A percentile compares a stretch with the other conserved stretches of the same genome.
phyloP scores from a whole-genome alignment of 2,329 filamentous ascomycete genomes.

The Pyricularia pennisetigena region DNA sequence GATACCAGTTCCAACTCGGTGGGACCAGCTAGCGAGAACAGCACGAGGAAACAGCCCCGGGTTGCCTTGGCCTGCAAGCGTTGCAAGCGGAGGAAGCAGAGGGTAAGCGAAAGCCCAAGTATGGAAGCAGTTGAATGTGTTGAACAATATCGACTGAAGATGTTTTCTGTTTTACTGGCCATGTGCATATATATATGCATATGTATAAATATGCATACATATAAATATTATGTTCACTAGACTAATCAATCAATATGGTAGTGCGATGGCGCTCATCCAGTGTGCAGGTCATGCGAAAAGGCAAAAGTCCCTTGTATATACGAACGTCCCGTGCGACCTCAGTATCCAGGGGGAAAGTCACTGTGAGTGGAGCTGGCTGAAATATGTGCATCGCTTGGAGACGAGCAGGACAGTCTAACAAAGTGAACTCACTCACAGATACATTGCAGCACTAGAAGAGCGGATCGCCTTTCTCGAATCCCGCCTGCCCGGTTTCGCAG shows the following conservation, averaged over 20 bases:
- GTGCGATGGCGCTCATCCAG: slow-evolving; percentile 16
- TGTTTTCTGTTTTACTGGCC: too few species aligned
- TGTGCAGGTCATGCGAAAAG: slow-evolving; percentile 15
- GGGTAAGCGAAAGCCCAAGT: slow-evolving; percentile 10
- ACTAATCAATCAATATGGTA: neutral
- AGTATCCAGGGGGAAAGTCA: slow-evolving; percentile 18
- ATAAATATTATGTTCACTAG: too few species aligned
- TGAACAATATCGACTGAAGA: too few species aligned
- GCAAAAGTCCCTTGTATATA: slow-evolving; percentile 14
- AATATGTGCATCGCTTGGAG: neutral
- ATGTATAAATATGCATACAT: too few species aligned
- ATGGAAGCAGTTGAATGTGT: too few species aligned
- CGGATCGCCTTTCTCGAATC: slow-evolving; percentile 19
- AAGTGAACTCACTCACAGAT: slow-evolving; percentile 6
- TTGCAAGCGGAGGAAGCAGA: slow-evolving; percentile 17
- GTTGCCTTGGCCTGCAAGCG: slow-evolving; percentile 16
- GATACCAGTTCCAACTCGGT: neutral
- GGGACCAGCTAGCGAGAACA: neutral
- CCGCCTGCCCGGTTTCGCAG: slow-evolving; percentile 14
- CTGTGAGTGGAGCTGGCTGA: slow-evolving; percentile 8
- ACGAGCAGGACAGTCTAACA: neutral
- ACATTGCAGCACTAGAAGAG: slow-evolving; percentile 18
- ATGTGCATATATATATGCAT: too few species aligned
- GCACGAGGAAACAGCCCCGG: slow-evolving; percentile 8
- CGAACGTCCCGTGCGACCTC: slow-evolving; percentile 15